A percentile compares a stretch with the other conserved stretches of the same genome.
Evolutionary conservation across 2,329 filamentous ascomycete species (phyloP).

Genomic region (Beauveria rudraprayagi): DNA sequence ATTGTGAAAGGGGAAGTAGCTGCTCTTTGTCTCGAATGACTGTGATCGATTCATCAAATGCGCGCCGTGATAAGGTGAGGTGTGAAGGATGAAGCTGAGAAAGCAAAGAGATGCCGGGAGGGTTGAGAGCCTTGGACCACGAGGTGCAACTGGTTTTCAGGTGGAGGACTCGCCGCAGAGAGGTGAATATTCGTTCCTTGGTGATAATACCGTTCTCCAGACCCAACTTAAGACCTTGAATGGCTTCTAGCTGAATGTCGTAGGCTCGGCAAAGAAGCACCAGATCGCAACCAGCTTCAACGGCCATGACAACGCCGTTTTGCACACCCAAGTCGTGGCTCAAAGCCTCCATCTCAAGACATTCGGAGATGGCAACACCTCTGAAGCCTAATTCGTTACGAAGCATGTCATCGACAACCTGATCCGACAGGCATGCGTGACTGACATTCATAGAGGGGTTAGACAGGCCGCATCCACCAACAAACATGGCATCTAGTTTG

Average conservation of each 20-base stretch:
- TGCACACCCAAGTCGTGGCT: slow-evolving; percentile 96
- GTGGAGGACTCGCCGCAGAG: slow-evolving; percentile 66
- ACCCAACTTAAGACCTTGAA: slow-evolving; percentile 80
- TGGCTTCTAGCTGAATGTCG: slow-evolving; percentile 81
- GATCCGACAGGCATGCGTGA: slow-evolving; percentile 87
- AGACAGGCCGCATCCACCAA: slow-evolving; percentile 87
- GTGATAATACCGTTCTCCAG: slow-evolving; percentile 87
- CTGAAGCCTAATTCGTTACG: slow-evolving; percentile 84
- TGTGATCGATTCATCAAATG: slow-evolving; percentile 88
- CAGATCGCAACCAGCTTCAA: slow-evolving; percentile 91
- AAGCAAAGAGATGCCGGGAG: slow-evolving; percentile 67
- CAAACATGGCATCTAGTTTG: slow-evolving; percentile 83
- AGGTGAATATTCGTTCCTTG: slow-evolving; percentile 70
- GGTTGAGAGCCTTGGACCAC: slow-evolving; percentile 87
- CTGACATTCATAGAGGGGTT: slow-evolving; percentile 90
- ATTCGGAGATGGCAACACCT: slow-evolving; percentile 91
- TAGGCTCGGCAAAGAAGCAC: slow-evolving; percentile 83
- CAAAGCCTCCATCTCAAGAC: slow-evolving; percentile 91
- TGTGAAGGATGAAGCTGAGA: slow-evolving; percentile 78
- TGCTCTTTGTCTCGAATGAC: slow-evolving; percentile 85
- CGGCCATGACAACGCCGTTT: slow-evolving; percentile 93
- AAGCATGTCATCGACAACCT: slow-evolving; percentile 84
- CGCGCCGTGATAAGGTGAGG: slow-evolving; percentile 69
- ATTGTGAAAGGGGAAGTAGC: slow-evolving; percentile 71
- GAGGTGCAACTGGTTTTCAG: slow-evolving; percentile 82